phyloP scores from a whole-genome alignment of 2,329 filamentous ascomycete genomes.

The Zymoseptoria ardabiliae region DNA sequence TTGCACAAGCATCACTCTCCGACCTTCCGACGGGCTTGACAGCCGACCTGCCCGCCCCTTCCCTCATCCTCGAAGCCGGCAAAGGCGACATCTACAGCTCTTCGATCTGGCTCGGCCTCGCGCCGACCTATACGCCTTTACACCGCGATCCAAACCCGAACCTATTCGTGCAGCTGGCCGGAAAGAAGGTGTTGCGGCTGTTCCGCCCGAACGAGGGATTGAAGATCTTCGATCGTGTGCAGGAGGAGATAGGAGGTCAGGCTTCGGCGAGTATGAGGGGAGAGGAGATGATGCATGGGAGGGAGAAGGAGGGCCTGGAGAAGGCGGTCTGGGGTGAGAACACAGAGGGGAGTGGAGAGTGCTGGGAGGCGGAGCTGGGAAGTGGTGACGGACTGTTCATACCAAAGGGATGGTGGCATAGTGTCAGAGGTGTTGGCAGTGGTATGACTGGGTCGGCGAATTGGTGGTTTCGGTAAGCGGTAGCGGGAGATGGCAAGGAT shows the following conservation, averaged over 20 bases:
- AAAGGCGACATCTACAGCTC: conserved; percentile 80
- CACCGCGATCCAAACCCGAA: conserved; percentile 95
- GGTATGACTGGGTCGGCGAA: conserved; percentile 52
- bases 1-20: conserved; percentile 70
- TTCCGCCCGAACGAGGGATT: conserved; percentile 58
- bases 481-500: not conserved
- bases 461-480: not conserved
- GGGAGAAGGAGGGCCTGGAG: conserved; percentile 60
- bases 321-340: conserved; percentile 58
- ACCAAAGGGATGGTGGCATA: conserved; percentile 82
- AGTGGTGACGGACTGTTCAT: conserved; percentile 70
- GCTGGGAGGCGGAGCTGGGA: conserved; percentile 39
- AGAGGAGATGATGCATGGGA: conserved; percentile 84
- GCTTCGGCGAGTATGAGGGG: conserved; percentile 54
- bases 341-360: conserved; percentile 11
- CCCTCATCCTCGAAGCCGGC: conserved; percentile 54
- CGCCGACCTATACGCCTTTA: conserved; percentile 81
- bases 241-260: conserved; percentile 32
- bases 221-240: conserved; percentile 53
- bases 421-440: conserved; percentile 57
- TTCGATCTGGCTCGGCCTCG: conserved; percentile 80
- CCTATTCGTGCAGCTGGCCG: conserved; percentile 74
- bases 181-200: conserved; percentile 66
- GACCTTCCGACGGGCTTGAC: conserved; percentile 59
- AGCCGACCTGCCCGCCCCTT: conserved; percentile 61